A percentile compares a stretch with the other conserved stretches of the same genome.
phyloP scores from a whole-genome alignment of 2,329 filamentous ascomycete genomes.

The Alternaria metachromatica region DNA sequence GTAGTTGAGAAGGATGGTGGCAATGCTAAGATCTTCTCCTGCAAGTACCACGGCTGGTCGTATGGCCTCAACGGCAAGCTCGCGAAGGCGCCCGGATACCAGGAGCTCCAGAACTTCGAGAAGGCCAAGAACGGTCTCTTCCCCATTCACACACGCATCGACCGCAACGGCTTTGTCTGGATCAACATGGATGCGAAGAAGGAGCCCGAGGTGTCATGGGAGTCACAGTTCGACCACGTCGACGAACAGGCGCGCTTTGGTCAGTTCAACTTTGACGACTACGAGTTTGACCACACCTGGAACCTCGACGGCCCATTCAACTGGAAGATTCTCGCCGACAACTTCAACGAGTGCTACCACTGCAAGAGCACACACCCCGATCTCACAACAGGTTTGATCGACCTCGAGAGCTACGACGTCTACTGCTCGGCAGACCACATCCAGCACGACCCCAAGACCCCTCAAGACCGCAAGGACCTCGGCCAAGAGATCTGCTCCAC shows the following conservation, averaged over 20 bases:
- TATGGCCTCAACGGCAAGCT: slow-evolving; percentile 53
- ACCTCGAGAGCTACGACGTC: slow-evolving; percentile 61
- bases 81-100: slow-evolving; percentile 54
- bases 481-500: slow-evolving; percentile 40
- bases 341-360: slow-evolving; percentile 73
- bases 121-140: slow-evolving; percentile 47
- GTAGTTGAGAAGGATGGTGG: slow-evolving; percentile 49
- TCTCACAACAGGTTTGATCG: slow-evolving; percentile 61
- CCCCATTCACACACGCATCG: slow-evolving; percentile 44
- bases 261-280: slow-evolving; percentile 48
- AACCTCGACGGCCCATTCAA: slow-evolving; percentile 42
- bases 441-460: slow-evolving; percentile 41
- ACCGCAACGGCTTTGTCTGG: slow-evolving; percentile 45
- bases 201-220: slow-evolving; percentile 39
- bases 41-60: slow-evolving; percentile 57
- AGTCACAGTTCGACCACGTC: slow-evolving; percentile 37
- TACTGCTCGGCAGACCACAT: slow-evolving; percentile 39
- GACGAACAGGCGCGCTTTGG: slow-evolving; percentile 46
- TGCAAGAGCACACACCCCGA: slow-evolving; percentile 66
- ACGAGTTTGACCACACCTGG: slow-evolving; percentile 54
- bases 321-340: slow-evolving; percentile 56
- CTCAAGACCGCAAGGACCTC: slow-evolving; percentile 30
- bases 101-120: slow-evolving; percentile 49
- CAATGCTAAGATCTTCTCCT: slow-evolving; percentile 50
- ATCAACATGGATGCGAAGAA: slow-evolving; percentile 47